Base-by-base conservation (phyloP, 2,329 filamentous ascomycete species). In the Fusarium tjaetaba region DNA sequence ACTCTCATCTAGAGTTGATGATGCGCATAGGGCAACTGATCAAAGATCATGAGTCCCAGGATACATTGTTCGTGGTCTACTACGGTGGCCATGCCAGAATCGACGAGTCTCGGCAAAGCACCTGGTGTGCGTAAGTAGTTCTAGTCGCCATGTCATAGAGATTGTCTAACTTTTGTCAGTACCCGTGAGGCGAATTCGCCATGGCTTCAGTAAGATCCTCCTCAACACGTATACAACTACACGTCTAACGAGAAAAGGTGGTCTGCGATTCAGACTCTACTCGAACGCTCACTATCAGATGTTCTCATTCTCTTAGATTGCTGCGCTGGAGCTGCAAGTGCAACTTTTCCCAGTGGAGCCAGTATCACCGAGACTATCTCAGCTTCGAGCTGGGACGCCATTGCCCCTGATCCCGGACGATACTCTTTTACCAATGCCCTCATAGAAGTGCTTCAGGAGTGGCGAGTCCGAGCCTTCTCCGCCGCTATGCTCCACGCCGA, bases 281-380 rank as follows among this genome's bases (percentile, higher is more conserved):
- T 90, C 14, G 88, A 90, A 77, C 82, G 88, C 51, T 90, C 88
- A 16, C 80, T 85, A 18, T 90, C 88, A 2, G 88, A 90, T 77
- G 86, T 88, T 22, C 80, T 90, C 56, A 89, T 90, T 61, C 82
- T 90, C 2, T 79, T 90, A 20, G 88, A 90, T 76, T 90, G 88
- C 73, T 90, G 88, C 74, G 88, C 88, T 11, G 88, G 88, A 18
- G 88, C 88, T 45, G 88, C 88, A 49, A 90, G 88, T 68, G 88
- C 88, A 20, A 89, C 88, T 1, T 89, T 89, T 58, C 86, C 88
- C 10, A 89, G 84, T 24, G 88, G 88, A 24, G 85, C 85, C 71
- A 89, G 88, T 77, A 89, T 89, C 73, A 90, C 88, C 7, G 88
- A 90, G 79, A 89, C 88, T 14, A 90, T 90, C 71, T 90, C 88